A percentile compares a stretch with the other conserved stretches of the same genome.
These are phyloP conservation scores for Begonia peltatifolia DNA, from an alignment of 306 rosid genomes.

Conservation along the genomic window DNA sequence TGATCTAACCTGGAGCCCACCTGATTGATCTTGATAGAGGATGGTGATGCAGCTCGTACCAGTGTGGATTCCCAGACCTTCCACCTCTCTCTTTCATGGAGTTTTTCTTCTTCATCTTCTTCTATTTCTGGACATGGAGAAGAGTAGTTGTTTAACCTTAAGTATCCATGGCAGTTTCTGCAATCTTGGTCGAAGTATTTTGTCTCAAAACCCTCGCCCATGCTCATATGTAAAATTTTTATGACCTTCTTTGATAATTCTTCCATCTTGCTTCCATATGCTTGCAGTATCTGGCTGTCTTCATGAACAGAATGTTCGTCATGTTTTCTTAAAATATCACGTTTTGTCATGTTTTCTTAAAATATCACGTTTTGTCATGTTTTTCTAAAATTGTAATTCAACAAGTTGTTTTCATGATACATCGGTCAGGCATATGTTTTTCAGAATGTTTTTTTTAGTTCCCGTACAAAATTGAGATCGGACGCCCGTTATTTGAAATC, in stretches of 20 bases:
- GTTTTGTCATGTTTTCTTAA: too few species aligned
- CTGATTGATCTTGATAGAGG: constrained; percentile 66
- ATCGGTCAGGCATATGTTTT: too few species aligned
- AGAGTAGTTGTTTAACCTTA: constrained; percentile 71
- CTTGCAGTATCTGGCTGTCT: constrained; percentile 56
- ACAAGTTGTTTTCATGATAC: too few species aligned
- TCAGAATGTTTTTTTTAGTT: too few species aligned
- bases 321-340: too few species aligned
- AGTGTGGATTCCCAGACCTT: constrained; percentile 94
- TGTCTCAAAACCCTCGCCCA: constrained; percentile 46
- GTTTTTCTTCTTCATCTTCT: constrained; percentile 4
- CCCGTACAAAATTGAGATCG: too few species aligned
- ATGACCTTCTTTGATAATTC: constrained; percentile 49
- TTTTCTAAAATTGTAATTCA: too few species aligned
- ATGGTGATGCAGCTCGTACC: constrained; percentile 90
- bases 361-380: too few species aligned
- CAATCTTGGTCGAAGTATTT: constrained; percentile 42
- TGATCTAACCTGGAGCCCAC: constrained; percentile 84
- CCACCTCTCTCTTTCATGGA: constrained; percentile 22
- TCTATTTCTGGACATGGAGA: constrained; percentile 19
- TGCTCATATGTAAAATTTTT: constrained; percentile 38
- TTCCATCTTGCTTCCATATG: constrained; percentile 78
- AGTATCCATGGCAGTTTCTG: constrained; percentile 66
- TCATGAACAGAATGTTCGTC: constrained; percentile 2
- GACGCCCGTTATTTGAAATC: too few species aligned